These are phyloP conservation scores for Mycena galopus DNA, from an alignment of 768 basidiomycete species.

Conservation along the genomic window DNA sequence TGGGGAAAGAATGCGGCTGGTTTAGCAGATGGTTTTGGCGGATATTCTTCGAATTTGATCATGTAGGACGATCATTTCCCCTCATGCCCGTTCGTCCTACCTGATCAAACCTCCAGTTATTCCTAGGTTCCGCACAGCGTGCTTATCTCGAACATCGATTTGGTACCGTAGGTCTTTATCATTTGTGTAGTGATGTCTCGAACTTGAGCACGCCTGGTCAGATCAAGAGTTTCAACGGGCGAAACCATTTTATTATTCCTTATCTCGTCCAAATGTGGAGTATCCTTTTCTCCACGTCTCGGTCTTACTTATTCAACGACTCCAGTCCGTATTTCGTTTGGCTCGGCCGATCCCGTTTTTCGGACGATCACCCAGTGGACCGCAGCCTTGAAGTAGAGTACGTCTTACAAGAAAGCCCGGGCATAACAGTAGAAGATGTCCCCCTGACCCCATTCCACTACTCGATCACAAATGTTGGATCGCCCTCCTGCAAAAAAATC, in stretches of 20 bases:
- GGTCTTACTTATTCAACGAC: background rate
- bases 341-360: background rate
- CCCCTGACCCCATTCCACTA: background rate
- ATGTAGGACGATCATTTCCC: background rate
- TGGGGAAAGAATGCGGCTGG: background rate
- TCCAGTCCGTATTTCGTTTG: background rate
- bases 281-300: background rate
- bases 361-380: background rate
- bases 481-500: background rate
- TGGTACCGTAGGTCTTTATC: background rate
- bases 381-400: background rate
- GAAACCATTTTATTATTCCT: background rate
- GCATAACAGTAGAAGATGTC: background rate
- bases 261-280: background rate
- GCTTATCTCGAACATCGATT: conserved; percentile 7
- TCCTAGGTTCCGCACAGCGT: background rate
- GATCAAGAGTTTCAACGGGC: background rate
- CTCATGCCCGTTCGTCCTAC: background rate
- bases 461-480: background rate
- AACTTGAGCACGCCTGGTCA: background rate
- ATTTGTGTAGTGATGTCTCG: background rate
- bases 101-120: background rate
- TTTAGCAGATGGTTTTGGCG: conserved; percentile 8
- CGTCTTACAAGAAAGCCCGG: background rate
- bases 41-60: background rate